Conservation (phyloP, 306 rosid species). For the Quercus engelmannii region DNA sequence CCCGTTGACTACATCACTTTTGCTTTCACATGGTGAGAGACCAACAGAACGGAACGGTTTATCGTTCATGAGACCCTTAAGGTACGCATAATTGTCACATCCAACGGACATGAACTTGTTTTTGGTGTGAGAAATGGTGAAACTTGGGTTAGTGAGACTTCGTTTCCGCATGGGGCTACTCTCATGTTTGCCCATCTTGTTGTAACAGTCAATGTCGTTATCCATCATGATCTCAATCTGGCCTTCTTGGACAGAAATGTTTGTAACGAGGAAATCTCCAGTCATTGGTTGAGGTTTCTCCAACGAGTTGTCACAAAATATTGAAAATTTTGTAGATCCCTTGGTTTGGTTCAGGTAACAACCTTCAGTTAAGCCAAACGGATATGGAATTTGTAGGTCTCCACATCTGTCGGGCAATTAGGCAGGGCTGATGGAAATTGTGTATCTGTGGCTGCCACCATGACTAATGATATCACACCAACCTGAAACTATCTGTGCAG, state of each 20-base stretch:
- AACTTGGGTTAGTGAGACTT: rapidly evolving
- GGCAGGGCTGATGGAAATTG: no score
- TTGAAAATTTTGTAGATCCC: no score
- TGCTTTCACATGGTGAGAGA: not conserved
- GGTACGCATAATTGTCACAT: conserved; percentile 17
- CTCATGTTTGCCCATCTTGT: not conserved
- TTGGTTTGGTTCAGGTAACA: no score
- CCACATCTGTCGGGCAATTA: no score
- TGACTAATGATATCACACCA: no score
- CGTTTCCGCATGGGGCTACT: rapidly evolving
- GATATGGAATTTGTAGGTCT: no score
- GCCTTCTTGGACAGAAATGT: conserved; percentile 9
- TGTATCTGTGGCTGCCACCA: no score
- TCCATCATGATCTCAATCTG: not conserved
- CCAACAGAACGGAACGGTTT: not conserved
- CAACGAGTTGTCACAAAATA: not conserved
- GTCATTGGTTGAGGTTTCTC: not conserved
- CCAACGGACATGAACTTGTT: conserved; percentile 31
- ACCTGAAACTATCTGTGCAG: no score
- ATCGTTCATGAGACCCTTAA: not conserved
- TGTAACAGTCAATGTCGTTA: not conserved
- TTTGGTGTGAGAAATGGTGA: conserved; percentile 13
- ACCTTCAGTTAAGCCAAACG: no score
- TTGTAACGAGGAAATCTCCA: not conserved
- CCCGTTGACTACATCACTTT: no score